Evolutionary conservation across 164 flowering plant species (phyloP), one percentile per base, ranked within the genome.

Genomic region (Amborella trichopoda): DNA sequence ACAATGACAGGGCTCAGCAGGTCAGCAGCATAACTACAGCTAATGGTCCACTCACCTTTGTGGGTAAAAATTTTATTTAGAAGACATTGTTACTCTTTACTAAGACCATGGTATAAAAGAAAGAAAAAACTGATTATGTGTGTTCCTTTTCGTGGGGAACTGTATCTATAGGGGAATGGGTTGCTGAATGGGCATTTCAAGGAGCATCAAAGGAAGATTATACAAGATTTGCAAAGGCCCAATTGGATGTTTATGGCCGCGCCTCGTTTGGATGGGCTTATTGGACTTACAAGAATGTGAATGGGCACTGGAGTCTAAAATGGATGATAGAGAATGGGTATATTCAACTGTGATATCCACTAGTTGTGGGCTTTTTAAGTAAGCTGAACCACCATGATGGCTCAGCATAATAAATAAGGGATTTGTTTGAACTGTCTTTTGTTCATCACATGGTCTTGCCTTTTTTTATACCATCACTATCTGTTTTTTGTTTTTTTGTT

Each of bases 101-200:
- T n/a, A n/a, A n/a, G n/a, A n/a, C n/a, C n/a, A n/a, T n/a, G n/a
- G n/a, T n/a, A n/a, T n/a, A n/a, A n/a, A n/a, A n/a, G n/a, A n/a
- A n/a, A n/a, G n/a, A n/a, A n/a, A n/a, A n/a, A n/a, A n/a, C n/a
- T n/a, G n/a, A n/a, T n/a, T n/a, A n/a, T n/a, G n/a, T n/a, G n/a
- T n/a, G n/a, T n/a, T n/a, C n/a, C n/a, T n/a, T n/a, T n/a, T n/a
- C n/a, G n/a, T 50, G 56, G n/a, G n/a, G n/a, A n/a, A n/a, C n/a
- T n/a, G n/a, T n/a, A n/a, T n/a, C n/a, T n/a, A 38, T 65, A 80
- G 85, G 94, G 48, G 88, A 83, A 63, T 83, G 94, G 85, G 76
- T 69, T n/a, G 80, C 78, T 26, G 85, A 76, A 43, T 80, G 88
- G 94, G 44, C 42, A 45, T 75, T 80, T 1, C 38, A 24, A 2